Evolutionary conservation across 1,139 yeast species (phyloP).

Genomic region (Sporopachydermia cereana): DNA sequence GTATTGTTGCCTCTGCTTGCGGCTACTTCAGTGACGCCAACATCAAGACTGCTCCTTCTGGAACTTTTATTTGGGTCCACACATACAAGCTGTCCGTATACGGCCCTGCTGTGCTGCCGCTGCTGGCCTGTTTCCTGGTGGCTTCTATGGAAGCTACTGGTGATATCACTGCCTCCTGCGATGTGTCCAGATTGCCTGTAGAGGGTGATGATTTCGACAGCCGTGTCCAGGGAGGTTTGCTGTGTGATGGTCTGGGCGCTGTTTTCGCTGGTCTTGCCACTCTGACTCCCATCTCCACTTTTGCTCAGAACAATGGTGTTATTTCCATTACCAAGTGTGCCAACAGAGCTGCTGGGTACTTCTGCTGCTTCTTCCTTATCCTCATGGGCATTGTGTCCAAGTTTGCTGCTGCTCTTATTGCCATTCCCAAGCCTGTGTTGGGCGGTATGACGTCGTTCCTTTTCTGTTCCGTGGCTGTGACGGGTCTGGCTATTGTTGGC

Average conservation of each 20-base stretch:
- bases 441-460: conserved; percentile 73
- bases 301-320: conserved; percentile 72
- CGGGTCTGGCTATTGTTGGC: conserved; percentile 58
- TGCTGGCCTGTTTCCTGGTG: conserved; percentile 53
- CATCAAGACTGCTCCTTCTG: conserved; percentile 49
- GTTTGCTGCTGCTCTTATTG: conserved; percentile 59
- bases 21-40: conserved; percentile 42
- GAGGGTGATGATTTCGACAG: conserved; percentile 59
- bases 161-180: conserved; percentile 66
- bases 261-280: conserved; percentile 50
- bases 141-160: conserved; percentile 69
- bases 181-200: conserved; percentile 58
- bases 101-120: conserved; percentile 61
- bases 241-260: conserved; percentile 54
- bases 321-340: conserved; percentile 68
- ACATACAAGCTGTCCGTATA: conserved; percentile 52
- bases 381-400: conserved; percentile 63
- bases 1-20: conserved; percentile 67
- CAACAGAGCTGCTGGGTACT: conserved; percentile 57
- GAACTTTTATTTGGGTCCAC: conserved; percentile 60
- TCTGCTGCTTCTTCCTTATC: conserved; percentile 59
- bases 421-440: conserved; percentile 56
- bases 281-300: conserved; percentile 59
- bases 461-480: conserved; percentile 60
- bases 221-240: conserved; percentile 63